These are phyloP conservation scores for Aspergillus fumigatus DNA, from an alignment of 2,329 filamentous ascomycete genomes.

Conservation along the genomic window DNA sequence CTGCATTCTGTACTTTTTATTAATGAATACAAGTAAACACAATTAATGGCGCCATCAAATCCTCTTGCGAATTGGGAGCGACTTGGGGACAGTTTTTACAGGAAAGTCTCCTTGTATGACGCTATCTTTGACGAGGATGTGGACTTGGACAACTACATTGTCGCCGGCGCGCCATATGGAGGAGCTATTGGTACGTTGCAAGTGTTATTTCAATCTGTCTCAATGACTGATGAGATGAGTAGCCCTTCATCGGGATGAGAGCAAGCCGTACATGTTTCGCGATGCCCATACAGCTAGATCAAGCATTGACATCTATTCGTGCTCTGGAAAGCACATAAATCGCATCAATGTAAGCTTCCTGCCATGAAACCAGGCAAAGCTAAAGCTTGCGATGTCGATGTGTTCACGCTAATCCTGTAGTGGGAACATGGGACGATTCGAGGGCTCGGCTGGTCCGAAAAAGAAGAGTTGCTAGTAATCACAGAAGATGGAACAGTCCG, in stretches of 20 bases:
- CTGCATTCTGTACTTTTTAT: background rate
- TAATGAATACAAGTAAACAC: background rate
- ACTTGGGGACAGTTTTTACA: slow-evolving; percentile 90
- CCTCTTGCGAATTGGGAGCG: slow-evolving; percentile 90
- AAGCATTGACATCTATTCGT: slow-evolving; percentile 91
- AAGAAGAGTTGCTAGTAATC: slow-evolving; percentile 85
- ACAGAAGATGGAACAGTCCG: slow-evolving; percentile 85
- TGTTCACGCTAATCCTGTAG: slow-evolving; percentile 27
- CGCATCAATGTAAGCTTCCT: slow-evolving; percentile 58
- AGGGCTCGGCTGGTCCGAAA: slow-evolving; percentile 92
- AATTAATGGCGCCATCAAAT: slow-evolving; percentile 47
- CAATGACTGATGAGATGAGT: slow-evolving; percentile 9
- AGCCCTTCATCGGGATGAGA: slow-evolving; percentile 87
- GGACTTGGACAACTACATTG: slow-evolving; percentile 90
- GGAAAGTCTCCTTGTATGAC: slow-evolving; percentile 89
- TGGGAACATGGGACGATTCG: slow-evolving; percentile 89
- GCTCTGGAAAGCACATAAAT: slow-evolving; percentile 80
- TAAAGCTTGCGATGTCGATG: background rate
- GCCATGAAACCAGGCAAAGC: background rate
- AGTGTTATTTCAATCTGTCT: background rate
- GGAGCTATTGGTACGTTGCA: slow-evolving; percentile 75
- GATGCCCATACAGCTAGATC: slow-evolving; percentile 68
- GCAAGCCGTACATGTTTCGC: slow-evolving; percentile 74
- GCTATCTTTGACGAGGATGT: slow-evolving; percentile 88
- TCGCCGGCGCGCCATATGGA: slow-evolving; percentile 86